phyloP scores from a whole-genome alignment of 2,329 filamentous ascomycete species.

The Spiromastix sp. region DNA sequence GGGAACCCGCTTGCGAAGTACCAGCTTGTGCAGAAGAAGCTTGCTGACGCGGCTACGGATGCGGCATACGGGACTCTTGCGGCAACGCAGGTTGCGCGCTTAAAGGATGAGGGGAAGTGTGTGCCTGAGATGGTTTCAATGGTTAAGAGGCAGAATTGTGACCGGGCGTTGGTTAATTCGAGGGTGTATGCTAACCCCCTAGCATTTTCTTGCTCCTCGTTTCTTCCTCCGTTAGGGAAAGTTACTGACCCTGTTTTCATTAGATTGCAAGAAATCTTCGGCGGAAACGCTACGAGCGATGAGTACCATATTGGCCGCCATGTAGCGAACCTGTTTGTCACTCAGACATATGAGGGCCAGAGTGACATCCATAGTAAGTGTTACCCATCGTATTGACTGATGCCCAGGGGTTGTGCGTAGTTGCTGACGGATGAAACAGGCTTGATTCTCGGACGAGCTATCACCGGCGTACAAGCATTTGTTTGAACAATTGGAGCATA shows the following conservation, averaged over 20 bases:
- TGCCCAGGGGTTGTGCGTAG: background rate
- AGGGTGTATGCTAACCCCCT: conserved; percentile 42
- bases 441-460: conserved; percentile 57
- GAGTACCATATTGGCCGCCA: conserved; percentile 93
- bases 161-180: conserved; percentile 70
- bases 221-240: background rate
- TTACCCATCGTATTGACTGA: conserved; percentile 36
- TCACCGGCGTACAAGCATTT: conserved; percentile 71
- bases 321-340: conserved; percentile 92
- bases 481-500: too few relatives aligned
- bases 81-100: conserved; percentile 76
- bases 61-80: conserved; percentile 85
- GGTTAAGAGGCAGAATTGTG: conserved; percentile 97
- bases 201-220: background rate
- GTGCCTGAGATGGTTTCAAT: conserved; percentile 93
- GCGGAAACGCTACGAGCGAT: conserved; percentile 95
- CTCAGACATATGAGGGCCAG: conserved; percentile 96
- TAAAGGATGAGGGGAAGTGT: conserved; percentile 83
- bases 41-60: conserved; percentile 85
- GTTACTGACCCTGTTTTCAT: background rate
- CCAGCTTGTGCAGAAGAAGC: conserved; percentile 95
- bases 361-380: conserved; percentile 90
- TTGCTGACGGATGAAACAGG: conserved; percentile 32
- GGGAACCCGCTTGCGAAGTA: conserved; percentile 90
- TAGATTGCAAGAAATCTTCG: conserved; percentile 86